Percentiles rank a stretch among this genome's conserved stretches.
Evolutionary conservation across 345 rosid species (phyloP).

Genomic region (Sapria himalayana): DNA sequence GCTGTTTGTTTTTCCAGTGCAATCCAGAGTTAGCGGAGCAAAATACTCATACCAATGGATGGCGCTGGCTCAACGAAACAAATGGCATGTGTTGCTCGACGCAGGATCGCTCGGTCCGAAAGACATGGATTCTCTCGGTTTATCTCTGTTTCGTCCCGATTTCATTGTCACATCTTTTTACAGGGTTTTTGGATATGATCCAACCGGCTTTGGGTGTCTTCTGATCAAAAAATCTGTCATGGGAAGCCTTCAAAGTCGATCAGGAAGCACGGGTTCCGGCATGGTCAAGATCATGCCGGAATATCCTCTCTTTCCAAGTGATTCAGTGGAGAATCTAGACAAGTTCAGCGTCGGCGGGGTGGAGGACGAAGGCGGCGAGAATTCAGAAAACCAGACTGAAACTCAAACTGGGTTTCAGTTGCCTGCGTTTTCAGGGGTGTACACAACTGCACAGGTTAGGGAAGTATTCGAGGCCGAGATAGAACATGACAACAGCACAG

Average conservation of each 20-base stretch:
- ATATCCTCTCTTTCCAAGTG: slow-evolving; percentile 80
- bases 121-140: slow-evolving; percentile 96
- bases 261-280: slow-evolving; percentile 80
- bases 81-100: slow-evolving; percentile 97
- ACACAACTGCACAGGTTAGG: slow-evolving; percentile 70
- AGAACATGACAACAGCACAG: slow-evolving; percentile 67
- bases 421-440: slow-evolving; percentile 95
- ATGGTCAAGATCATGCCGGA: slow-evolving; percentile 95
- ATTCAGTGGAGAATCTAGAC: slow-evolving; percentile 74
- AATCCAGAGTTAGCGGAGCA: slow-evolving; percentile 87
- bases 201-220: slow-evolving; percentile 98
- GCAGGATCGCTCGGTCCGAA: slow-evolving; percentile 98
- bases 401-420: slow-evolving; percentile 33
- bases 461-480: slow-evolving; percentile 82
- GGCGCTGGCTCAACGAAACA: slow-evolving; percentile 95
- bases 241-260: slow-evolving; percentile 80
- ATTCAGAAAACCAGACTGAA: slow-evolving; percentile 38
- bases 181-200: slow-evolving; percentile 87
- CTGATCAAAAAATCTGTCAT: slow-evolving; percentile 92
- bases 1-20: slow-evolving; percentile 92
- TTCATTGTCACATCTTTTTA: slow-evolving; percentile 91
- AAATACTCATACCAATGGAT: slow-evolving; percentile 99
- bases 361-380: slow-evolving; percentile 31
- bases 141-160: slow-evolving; percentile 92
- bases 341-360: slow-evolving; percentile 28